A percentile compares a stretch with the other conserved stretches of the same genome.
Conservation (phyloP, 192 early-diverging fungal species). For the Backusella psychrophila region DNA sequence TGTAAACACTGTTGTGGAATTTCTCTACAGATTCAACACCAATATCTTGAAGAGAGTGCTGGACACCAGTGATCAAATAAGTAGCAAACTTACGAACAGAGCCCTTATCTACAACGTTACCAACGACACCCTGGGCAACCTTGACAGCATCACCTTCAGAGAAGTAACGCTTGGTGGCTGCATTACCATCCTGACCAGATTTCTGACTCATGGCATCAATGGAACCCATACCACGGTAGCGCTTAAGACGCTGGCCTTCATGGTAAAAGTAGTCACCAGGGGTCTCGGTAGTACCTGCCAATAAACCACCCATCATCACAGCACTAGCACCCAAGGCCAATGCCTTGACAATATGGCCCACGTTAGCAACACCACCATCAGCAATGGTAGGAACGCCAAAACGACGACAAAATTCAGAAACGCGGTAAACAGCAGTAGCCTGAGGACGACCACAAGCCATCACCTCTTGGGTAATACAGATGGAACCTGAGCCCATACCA, state of each 20-base stretch:
- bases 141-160: slow-evolving; percentile 95
- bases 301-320: slow-evolving; percentile 98
- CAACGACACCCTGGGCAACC: slow-evolving; percentile 97
- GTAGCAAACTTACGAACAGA: slow-evolving; percentile 92
- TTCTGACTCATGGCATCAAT: slow-evolving; percentile 92
- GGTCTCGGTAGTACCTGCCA: slow-evolving; percentile 93
- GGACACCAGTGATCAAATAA: slow-evolving; percentile 90
- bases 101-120: slow-evolving; percentile 96
- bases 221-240: slow-evolving; percentile 99
- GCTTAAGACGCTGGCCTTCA: slow-evolving; percentile 95
- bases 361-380: slow-evolving; percentile 94
- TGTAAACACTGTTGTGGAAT: slow-evolving; percentile 65
- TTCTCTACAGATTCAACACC: slow-evolving; percentile 65
- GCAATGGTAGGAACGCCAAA: slow-evolving; percentile 96
- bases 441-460: slow-evolving; percentile 99
- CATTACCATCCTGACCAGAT: slow-evolving; percentile 62
- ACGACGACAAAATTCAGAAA: slow-evolving; percentile 87
- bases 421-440: slow-evolving; percentile 93
- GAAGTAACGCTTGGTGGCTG: slow-evolving; percentile 89
- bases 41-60: slow-evolving; percentile 98
- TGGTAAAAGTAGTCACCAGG: slow-evolving; percentile 99
- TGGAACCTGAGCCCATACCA: slow-evolving; percentile 91
- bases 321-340: slow-evolving; percentile 92
- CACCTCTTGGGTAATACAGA: slow-evolving; percentile 98
- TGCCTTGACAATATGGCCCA: slow-evolving; percentile 98